phyloP scores from a whole-genome alignment of 257 asterid species.

The Solanum corneliomulleri region DNA sequence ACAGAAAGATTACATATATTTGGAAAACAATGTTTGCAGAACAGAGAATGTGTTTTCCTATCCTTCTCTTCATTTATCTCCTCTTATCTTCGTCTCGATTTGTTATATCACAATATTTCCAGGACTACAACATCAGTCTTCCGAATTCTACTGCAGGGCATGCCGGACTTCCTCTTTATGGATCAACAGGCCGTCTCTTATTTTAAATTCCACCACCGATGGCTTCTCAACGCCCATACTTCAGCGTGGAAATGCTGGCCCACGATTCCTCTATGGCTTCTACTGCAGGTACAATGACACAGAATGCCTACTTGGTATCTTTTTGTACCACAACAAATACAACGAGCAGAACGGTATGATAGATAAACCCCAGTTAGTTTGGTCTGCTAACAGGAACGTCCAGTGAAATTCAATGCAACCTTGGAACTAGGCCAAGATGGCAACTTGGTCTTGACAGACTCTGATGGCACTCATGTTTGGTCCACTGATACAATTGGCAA shows the following conservation, averaged over 20 bases:
- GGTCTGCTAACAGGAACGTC: constrained; percentile 3
- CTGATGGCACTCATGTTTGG: neutral
- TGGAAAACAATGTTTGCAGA: neutral
- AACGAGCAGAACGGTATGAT: neutral
- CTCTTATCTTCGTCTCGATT: neutral
- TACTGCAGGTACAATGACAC: neutral
- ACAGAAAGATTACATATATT: too few relatives aligned
- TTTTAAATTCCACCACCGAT: neutral
- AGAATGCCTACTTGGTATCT: neutral
- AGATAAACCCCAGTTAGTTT: neutral
- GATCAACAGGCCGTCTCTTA: neutral
- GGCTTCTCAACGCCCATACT: neutral
- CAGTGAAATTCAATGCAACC: neutral
- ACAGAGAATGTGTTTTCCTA: neutral
- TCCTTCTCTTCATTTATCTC: neutral
- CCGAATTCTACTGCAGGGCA: neutral
- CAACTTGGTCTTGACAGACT: neutral
- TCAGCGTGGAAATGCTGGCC: neutral
- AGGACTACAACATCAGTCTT: too few relatives aligned
- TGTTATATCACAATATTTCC: neutral
- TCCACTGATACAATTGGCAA: neutral
- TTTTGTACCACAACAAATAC: neutral
- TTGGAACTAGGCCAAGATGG: constrained; percentile 1
- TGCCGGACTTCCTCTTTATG: neutral
- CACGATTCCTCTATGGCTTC: neutral